phyloP scores from a whole-genome alignment of 768 basidiomycete genomes.

The Hortiboletus campestris region DNA sequence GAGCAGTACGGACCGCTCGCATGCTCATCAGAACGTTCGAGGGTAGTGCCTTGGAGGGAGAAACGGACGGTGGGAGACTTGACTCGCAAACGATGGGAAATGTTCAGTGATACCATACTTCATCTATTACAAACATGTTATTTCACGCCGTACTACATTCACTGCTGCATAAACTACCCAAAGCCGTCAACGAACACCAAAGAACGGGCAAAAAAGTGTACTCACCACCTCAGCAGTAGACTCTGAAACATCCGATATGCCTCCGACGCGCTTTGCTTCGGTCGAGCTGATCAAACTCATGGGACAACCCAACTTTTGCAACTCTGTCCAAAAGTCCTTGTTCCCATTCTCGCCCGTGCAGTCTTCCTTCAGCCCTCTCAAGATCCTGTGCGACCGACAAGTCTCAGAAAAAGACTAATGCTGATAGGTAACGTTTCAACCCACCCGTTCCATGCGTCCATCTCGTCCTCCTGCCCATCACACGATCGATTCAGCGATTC shows the following conservation, averaged over 20 bases:
- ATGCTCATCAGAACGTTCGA: background rate
- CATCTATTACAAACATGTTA: background rate
- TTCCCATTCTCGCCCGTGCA: slow-evolving; percentile 61
- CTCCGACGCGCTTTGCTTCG: slow-evolving; percentile 62
- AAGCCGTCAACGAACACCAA: background rate
- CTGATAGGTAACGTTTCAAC: slow-evolving; percentile 18
- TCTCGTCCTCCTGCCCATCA: slow-evolving; percentile 68
- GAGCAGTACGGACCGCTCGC: background rate
- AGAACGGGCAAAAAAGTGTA: background rate
- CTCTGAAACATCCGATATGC: slow-evolving; percentile 56
- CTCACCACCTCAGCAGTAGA: slow-evolving; percentile 53
- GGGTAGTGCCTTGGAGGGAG: background rate
- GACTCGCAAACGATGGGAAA: background rate
- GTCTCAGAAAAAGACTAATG: background rate
- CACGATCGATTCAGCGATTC: background rate
- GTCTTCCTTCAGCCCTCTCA: slow-evolving; percentile 53
- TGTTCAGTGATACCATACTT: background rate
- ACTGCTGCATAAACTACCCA: slow-evolving; percentile 25
- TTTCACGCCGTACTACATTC: background rate
- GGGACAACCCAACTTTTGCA: slow-evolving; percentile 48
- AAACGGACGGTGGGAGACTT: background rate
- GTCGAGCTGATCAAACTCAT: slow-evolving; percentile 60
- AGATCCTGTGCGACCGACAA: slow-evolving; percentile 45
- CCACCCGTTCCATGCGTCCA: slow-evolving; percentile 78
- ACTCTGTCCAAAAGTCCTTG: slow-evolving; percentile 60